phyloP scores from a whole-genome alignment of 108 stramenopile genomes.

The Cyclotella kingstonii region DNA sequence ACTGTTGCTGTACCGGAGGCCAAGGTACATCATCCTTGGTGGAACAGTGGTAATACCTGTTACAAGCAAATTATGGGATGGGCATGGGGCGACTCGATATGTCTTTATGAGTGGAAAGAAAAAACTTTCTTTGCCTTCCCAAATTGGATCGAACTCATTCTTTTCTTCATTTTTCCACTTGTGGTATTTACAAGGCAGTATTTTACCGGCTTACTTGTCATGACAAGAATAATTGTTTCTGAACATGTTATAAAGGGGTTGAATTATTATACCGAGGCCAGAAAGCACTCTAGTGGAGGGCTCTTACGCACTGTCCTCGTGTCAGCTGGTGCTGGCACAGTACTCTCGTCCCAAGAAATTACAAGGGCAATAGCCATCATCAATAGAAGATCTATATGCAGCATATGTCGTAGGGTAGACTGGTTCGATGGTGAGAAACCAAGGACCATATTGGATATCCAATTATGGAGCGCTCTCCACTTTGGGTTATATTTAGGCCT shows the following conservation, averaged over 20 bases:
- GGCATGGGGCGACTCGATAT: constrained; percentile 46
- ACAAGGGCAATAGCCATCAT: constrained; percentile 17
- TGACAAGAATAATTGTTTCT: not conserved
- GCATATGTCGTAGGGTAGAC: constrained; percentile 22
- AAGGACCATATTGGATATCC: constrained; percentile 24
- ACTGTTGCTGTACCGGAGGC: constrained; percentile 47
- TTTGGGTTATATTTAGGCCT: constrained; percentile 12
- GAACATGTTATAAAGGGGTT: no score
- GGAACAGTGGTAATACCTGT: constrained; percentile 31
- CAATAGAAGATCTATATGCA: not conserved
- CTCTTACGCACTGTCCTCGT: constrained; percentile 4
- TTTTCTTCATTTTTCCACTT: not conserved
- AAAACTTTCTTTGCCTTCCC: constrained; percentile 37
- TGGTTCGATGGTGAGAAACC: constrained; percentile 36
- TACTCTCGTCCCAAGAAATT: constrained; percentile 30
- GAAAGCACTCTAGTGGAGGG: no score
- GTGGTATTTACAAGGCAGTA: not conserved
- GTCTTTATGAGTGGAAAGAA: constrained; percentile 33
- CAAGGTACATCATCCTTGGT: constrained; percentile 42
- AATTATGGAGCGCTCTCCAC: constrained; percentile 19
- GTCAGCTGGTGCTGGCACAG: not conserved
- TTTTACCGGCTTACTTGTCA: not conserved
- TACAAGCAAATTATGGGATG: constrained; percentile 42
- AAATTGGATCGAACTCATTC: constrained; percentile 36
- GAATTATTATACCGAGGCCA: no score